phyloP scores from a whole-genome alignment of 163 green algal species.

The Chloromonas sp. region DNA sequence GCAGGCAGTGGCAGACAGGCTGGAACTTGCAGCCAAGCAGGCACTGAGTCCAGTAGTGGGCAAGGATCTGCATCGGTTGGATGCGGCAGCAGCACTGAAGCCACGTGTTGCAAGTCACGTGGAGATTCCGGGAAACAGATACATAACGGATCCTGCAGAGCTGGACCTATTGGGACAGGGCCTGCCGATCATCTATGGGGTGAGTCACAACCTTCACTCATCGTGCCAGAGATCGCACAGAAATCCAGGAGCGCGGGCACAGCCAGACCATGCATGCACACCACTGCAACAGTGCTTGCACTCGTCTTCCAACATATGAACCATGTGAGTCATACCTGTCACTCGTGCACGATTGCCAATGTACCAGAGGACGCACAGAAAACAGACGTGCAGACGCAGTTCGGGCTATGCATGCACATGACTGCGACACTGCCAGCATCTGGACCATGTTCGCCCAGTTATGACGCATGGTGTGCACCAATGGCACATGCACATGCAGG shows the following conservation, averaged over 20 bases:
- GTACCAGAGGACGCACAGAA: too few relatives aligned
- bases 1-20: background rate
- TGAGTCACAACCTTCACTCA: conserved; percentile 14
- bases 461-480: too few relatives aligned
- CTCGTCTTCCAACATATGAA: too few relatives aligned
- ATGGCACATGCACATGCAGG: too few relatives aligned
- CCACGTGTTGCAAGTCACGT: background rate
- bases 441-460: too few relatives aligned
- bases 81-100: background rate
- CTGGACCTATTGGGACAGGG: conserved; percentile 39
- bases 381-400: too few relatives aligned
- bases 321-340: too few relatives aligned
- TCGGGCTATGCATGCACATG: too few relatives aligned
- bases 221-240: too few relatives aligned
- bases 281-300: background rate
- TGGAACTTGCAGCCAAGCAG: background rate
- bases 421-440: too few relatives aligned
- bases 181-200: conserved; percentile 45
- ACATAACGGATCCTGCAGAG: conserved; percentile 32
- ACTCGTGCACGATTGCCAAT: too few relatives aligned
- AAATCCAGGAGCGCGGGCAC: too few relatives aligned
- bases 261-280: background rate
- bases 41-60: background rate
- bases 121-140: conserved; percentile 19
- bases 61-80: conserved; percentile 8